These are phyloP conservation scores for Fennellomyces sp. DNA, from an alignment of 371 early-diverging fungal genomes.

Conservation along the genomic window DNA sequence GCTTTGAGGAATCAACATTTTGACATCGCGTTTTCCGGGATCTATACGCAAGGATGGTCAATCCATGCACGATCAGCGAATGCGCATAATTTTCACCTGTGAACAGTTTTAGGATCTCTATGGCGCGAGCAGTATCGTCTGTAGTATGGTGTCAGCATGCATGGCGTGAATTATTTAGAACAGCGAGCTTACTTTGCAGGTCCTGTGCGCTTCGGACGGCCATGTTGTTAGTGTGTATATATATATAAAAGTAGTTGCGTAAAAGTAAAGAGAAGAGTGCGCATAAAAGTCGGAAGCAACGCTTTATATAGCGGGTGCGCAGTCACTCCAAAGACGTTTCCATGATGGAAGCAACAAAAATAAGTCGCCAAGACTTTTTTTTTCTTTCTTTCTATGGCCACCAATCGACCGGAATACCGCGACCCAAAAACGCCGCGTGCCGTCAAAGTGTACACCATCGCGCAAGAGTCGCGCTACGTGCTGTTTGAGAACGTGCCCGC, in stretches of 20 bases:
- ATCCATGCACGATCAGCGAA: too few relatives aligned
- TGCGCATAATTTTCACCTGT: constrained; percentile 28
- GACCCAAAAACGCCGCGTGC: constrained; percentile 38
- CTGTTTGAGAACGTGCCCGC: constrained; percentile 52
- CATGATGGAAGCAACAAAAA: neutral
- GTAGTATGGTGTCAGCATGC: neutral
- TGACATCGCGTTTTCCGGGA: constrained; percentile 25
- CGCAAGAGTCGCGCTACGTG: constrained; percentile 58
- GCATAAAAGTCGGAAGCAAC: neutral
- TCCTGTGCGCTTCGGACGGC: constrained; percentile 4
- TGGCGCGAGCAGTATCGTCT: constrained; percentile 39
- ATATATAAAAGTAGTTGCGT: neutral
- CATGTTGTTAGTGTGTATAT: constrained; percentile 1
- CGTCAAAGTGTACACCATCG: constrained; percentile 51
- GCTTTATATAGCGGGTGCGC: neutral
- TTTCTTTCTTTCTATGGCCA: constrained; percentile 15
- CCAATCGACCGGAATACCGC: constrained; percentile 34
- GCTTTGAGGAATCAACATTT: constrained; percentile 31
- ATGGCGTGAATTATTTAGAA: too few relatives aligned
- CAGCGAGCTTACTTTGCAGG: constrained; percentile 4
- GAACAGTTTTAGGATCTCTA: constrained; percentile 32
- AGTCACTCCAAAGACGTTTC: neutral
- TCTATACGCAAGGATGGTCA: constrained; percentile 16
- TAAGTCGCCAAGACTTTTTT: constrained; percentile 3
- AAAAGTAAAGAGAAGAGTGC: neutral